phyloP scores from a whole-genome alignment of 495 filamentous ascomycete genomes.

The Patellaria atrata region DNA sequence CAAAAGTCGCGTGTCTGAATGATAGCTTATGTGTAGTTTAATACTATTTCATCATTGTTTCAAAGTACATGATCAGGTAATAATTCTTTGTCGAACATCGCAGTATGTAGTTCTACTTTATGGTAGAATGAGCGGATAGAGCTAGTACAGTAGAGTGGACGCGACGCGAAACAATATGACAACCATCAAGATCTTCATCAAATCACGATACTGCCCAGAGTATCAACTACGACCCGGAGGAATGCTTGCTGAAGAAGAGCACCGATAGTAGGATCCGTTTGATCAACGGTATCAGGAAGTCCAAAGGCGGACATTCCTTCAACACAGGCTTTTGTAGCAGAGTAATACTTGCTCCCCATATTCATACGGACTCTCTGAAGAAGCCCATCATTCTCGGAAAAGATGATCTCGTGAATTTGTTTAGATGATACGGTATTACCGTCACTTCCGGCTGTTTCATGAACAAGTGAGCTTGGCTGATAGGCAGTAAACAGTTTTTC shows the following conservation, averaged over 20 bases:
- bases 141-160: too few relatives aligned
- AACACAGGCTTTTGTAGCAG: not conserved
- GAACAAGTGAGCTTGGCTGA: too few relatives aligned
- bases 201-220: conserved; percentile 3
- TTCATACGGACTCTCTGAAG: conserved; percentile 1
- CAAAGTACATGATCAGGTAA: too few relatives aligned
- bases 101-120: too few relatives aligned
- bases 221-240: conserved; percentile 1
- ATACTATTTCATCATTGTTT: too few relatives aligned
- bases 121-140: too few relatives aligned
- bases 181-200: conserved; percentile 7
- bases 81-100: too few relatives aligned
- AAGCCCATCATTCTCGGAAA: not conserved
- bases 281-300: conserved; percentile 1
- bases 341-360: not conserved
- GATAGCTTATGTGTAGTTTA: too few relatives aligned
- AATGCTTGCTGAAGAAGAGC: conserved; percentile 4
- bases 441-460: too few relatives aligned
- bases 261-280: conserved; percentile 1
- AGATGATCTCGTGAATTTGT: not conserved
- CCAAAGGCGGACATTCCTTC: conserved; percentile 1
- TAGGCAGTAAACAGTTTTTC: too few relatives aligned
- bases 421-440: too few relatives aligned
- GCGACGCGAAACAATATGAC: not conserved
- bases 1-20: too few relatives aligned